Conservation (phyloP, 306 rosid species). For the Delonix regia region DNA sequence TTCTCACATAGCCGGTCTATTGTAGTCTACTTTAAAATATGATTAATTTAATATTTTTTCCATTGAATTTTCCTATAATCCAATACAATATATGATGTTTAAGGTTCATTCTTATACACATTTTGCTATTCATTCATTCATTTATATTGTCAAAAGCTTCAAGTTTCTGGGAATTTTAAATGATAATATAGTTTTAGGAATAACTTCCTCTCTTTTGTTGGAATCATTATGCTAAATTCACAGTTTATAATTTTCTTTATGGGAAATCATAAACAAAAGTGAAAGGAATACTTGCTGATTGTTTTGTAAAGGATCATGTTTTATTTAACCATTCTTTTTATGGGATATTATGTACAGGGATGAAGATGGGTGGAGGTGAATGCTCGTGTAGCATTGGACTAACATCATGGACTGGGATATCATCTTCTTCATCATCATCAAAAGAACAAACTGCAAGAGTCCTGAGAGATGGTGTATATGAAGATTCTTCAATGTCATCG, state of each 20-base stretch:
- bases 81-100: not conserved
- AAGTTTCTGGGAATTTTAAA: not conserved
- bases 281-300: constrained; percentile 9
- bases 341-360: too few species aligned
- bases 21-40: constrained; percentile 7
- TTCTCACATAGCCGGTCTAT: constrained; percentile 13
- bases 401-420: too few species aligned
- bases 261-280: not conserved
- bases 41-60: constrained; percentile 10
- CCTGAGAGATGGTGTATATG: too few species aligned
- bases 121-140: too few species aligned
- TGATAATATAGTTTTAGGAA: not conserved
- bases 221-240: not conserved
- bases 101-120: constrained; percentile 8
- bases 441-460: too few species aligned
- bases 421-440: too few species aligned
- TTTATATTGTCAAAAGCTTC: not conserved
- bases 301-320: constrained; percentile 20
- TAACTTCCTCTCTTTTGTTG: not conserved
- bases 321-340: too few species aligned
- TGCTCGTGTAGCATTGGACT: too few species aligned
- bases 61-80: not conserved
- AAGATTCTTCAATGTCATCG: too few species aligned
- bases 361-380: too few species aligned
- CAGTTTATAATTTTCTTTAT: not conserved